Conservation (phyloP, 306 rosid species). For the Cicer cuneatum region DNA sequence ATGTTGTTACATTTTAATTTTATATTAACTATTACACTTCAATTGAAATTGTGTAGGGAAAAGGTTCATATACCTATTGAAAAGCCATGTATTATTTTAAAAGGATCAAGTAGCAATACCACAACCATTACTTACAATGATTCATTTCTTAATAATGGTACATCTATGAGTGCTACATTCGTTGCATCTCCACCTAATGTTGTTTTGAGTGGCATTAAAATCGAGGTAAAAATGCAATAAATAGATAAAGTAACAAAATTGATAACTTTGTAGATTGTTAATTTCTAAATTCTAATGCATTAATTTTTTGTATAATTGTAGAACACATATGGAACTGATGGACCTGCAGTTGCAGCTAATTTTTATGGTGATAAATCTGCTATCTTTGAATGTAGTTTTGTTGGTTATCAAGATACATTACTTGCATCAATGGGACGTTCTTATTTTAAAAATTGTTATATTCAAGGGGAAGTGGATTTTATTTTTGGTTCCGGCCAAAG, state of each 20-base stretch:
- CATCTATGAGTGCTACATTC: conserved; percentile 6
- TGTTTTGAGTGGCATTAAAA: not conserved
- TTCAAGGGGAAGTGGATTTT: conserved; percentile 9
- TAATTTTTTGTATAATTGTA: not conserved
- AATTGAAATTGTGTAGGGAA: not conserved
- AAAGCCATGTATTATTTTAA: not conserved
- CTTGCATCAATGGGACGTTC: not conserved
- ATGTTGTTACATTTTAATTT: not conserved
- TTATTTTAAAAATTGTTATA: conserved; percentile 2
- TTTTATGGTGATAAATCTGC: conserved; percentile 10
- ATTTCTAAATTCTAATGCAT: not conserved
- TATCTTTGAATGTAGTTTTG: not conserved
- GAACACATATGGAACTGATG: not conserved
- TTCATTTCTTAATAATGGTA: not conserved
- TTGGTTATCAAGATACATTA: conserved; percentile 18
- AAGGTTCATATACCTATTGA: not conserved
- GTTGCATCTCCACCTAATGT: conserved; percentile 21
- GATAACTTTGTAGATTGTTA: not conserved
- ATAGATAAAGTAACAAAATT: not conserved
- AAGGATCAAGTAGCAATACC: not conserved
- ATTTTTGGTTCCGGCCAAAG: conserved; percentile 16
- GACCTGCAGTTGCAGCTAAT: not conserved
- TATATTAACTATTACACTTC: not conserved
- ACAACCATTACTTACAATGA: not conserved
- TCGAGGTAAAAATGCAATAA: not conserved